Evolutionary conservation across 2,329 filamentous ascomycete species (phyloP).

Genomic region (Fusarium sp.): DNA sequence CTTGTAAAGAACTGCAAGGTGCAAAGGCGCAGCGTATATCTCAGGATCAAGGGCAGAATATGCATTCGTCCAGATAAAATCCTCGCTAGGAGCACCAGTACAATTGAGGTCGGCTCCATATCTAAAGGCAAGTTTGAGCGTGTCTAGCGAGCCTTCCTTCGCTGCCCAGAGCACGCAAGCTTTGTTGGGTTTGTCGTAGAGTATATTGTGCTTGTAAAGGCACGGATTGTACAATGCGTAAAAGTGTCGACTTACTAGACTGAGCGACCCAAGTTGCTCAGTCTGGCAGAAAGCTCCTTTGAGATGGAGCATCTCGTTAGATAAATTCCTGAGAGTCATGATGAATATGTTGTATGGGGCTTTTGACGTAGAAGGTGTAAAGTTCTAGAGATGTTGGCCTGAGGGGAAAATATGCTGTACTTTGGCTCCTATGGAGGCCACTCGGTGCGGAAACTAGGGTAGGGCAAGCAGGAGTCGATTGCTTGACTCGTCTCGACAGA

Average conservation of each 20-base stretch:
- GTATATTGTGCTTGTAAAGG: constrained; percentile 11
- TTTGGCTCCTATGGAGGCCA: too few relatives aligned
- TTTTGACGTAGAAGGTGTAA: neutral
- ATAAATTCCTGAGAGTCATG: neutral
- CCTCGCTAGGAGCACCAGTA: neutral
- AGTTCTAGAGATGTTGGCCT: too few relatives aligned
- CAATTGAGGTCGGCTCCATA: constrained; percentile 9
- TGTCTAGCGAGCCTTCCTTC: neutral
- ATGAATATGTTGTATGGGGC: rapidly evolving
- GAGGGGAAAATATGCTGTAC: too few relatives aligned
- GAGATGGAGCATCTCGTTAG: neutral
- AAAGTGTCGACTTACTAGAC: neutral
- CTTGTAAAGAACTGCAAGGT: neutral
- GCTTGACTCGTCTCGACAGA: too few relatives aligned
- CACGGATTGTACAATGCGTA: constrained; percentile 7
- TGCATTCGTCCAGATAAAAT: neutral
- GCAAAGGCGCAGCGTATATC: constrained; percentile 2
- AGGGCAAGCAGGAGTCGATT: too few relatives aligned
- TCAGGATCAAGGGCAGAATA: neutral
- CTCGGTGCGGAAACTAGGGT: too few relatives aligned
- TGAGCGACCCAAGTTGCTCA: neutral
- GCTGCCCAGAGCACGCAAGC: constrained; percentile 8
- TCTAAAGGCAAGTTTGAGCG: constrained; percentile 5
- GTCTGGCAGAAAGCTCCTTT: neutral
- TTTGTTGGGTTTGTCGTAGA: neutral